Evolutionary conservation across 2,329 filamentous ascomycete species (phyloP).

Genomic region (Cytospora piceae): DNA sequence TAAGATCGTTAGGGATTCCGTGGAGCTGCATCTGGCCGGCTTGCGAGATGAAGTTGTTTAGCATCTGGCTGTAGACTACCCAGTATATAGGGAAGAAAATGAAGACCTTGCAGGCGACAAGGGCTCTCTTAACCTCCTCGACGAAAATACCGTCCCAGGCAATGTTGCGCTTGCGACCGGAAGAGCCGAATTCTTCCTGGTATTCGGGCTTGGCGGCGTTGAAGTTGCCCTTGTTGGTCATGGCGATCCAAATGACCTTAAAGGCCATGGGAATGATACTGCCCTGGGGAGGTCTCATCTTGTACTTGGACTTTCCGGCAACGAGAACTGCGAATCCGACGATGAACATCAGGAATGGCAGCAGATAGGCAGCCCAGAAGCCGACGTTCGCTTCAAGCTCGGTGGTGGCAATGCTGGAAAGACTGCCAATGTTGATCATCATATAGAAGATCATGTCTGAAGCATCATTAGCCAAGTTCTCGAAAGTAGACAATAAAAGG

Average conservation of each 20-base stretch:
- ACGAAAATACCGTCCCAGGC: constrained; percentile 73
- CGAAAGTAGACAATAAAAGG: not conserved
- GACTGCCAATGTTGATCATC: constrained; percentile 74
- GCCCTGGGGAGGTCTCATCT: constrained; percentile 61
- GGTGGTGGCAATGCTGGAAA: constrained; percentile 68
- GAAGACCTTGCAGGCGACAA: constrained; percentile 74
- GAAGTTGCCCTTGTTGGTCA: constrained; percentile 69
- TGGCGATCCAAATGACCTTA: constrained; percentile 69
- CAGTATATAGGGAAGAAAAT: constrained; percentile 67
- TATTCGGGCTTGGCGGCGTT: constrained; percentile 71
- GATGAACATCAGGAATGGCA: constrained; percentile 65
- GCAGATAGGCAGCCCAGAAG: constrained; percentile 68
- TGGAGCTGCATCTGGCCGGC: constrained; percentile 60
- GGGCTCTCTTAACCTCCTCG: constrained; percentile 69
- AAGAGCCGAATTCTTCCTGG: constrained; percentile 61
- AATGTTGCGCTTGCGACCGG: constrained; percentile 58
- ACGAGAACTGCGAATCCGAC: constrained; percentile 60
- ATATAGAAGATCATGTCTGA: constrained; percentile 61
- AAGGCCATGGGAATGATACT: constrained; percentile 69
- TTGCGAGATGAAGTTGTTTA: constrained; percentile 67
- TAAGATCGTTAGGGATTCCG: constrained; percentile 71
- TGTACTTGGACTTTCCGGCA: constrained; percentile 49
- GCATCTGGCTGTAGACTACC: constrained; percentile 65
- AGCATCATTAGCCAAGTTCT: constrained; percentile 1
- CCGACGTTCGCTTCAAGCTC: constrained; percentile 69